A percentile compares a stretch with the other conserved stretches of the same genome.
Conservation (phyloP, 1,139 yeast genomes). For the Pneumocystis carinii region DNA sequence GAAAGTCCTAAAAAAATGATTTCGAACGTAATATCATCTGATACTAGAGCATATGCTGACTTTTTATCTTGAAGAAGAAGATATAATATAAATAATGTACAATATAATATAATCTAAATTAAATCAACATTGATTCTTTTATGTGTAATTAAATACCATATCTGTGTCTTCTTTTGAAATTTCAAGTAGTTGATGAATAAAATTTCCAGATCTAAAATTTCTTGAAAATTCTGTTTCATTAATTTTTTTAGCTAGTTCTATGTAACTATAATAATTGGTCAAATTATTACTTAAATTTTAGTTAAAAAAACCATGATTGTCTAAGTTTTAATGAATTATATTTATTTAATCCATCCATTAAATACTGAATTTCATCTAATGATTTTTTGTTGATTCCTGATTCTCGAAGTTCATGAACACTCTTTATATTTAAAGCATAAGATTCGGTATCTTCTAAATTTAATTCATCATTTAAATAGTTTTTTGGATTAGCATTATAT, state of each 20-base stretch:
- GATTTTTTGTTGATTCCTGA: constrained; percentile 26
- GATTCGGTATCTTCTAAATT: neutral
- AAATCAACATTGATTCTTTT: neutral
- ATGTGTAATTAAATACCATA: neutral
- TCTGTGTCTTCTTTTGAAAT: neutral
- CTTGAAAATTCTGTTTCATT: neutral
- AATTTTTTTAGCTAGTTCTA: neutral
- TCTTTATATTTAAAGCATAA: constrained; percentile 14
- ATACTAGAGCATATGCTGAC: neutral
- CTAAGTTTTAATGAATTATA: neutral
- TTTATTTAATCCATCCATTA: constrained; percentile 25
- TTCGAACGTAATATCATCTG: neutral
- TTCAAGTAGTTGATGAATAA: neutral
- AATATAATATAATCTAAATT: neutral
- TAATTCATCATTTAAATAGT: constrained; percentile 6
- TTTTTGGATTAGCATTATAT: neutral
- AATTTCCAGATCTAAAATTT: neutral
- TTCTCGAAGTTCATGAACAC: constrained; percentile 25
- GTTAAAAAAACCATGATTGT: neutral
- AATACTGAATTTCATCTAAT: constrained; percentile 25
- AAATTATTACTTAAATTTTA: neutral
- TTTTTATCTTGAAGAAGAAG: neutral
- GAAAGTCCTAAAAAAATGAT: neutral
- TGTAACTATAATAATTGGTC: neutral
- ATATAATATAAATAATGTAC: neutral